Evolutionary conservation across 495 filamentous ascomycete genomes (phyloP).

Genomic region (Aspergillus egyptiacus): DNA sequence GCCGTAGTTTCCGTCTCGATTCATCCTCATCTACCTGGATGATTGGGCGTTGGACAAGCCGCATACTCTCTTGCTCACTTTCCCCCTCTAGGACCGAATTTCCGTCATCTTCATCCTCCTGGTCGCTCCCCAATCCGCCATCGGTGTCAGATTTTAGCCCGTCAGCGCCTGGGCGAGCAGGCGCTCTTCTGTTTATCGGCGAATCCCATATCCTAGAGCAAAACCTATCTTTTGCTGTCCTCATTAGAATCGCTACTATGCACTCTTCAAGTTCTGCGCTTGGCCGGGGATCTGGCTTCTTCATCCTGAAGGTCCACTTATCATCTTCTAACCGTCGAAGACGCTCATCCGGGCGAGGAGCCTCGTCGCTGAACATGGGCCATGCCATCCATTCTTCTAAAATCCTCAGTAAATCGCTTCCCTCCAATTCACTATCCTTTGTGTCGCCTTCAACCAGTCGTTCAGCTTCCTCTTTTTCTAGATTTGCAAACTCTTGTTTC

Average conservation of each 20-base stretch:
- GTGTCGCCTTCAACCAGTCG: constrained; percentile 16
- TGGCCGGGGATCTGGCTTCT: constrained; percentile 36
- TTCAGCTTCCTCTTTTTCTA: constrained; percentile 31
- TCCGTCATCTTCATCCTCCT: constrained; percentile 8
- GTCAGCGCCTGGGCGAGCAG: neutral
- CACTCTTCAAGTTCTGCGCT: constrained; percentile 61
- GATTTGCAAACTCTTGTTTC: constrained; percentile 2
- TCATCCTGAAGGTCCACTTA: constrained; percentile 41
- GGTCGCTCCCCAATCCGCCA: neutral
- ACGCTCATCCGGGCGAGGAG: constrained; percentile 52
- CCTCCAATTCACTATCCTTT: constrained; percentile 19
- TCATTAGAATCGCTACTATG: constrained; percentile 55
- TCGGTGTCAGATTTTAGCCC: neutral
- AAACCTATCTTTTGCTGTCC: constrained; percentile 60
- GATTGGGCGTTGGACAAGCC: constrained; percentile 30
- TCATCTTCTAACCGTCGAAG: constrained; percentile 38
- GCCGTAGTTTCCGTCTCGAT: constrained; percentile 54
- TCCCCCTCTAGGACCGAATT: neutral
- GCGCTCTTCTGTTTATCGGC: neutral
- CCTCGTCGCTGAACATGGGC: constrained; percentile 56
- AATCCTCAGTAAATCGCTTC: constrained; percentile 26
- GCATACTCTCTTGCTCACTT: constrained; percentile 12
- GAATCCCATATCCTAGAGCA: neutral
- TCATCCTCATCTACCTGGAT: constrained; percentile 57
- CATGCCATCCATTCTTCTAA: constrained; percentile 68